Evolutionary conservation across 352 stramenopile species (phyloP), one percentile per base, ranked within the genome.

Genomic region (Phytophthora citrophthora): DNA sequence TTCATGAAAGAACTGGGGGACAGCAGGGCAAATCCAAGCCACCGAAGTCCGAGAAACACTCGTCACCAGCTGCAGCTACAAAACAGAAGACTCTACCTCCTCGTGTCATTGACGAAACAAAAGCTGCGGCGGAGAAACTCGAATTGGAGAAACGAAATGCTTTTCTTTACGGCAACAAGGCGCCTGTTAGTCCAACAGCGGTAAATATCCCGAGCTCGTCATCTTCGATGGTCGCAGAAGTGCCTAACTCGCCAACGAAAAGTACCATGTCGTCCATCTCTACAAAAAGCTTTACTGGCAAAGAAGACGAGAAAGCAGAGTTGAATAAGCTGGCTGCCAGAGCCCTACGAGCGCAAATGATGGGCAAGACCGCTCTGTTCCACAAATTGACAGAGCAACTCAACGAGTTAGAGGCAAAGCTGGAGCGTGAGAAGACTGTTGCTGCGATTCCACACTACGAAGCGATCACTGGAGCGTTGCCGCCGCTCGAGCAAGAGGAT

Each of bases 291-390:
- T 5, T 7, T 15, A 27, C 16, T 58, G 31, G 34, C 13, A 67
- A 65, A 26, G 43, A 67, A 27, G 65, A 80, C 5, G 74, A 70
- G 15, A 74, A 71, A 1, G 54, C 77, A 5, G 81, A 91, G 27
- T 58, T 96, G 3, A 96, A 96, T 67, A 94, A 93, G 51, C 59
- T 96, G 2, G 88, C 88, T 24, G 88, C 88, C 7, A 84, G 76
- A 58, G 88, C 88, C 0, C 69, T 96, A 32, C 73, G 84, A 16
- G 88, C 88, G 13, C 87, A 96, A 27, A 96, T 94, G 81, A 84
- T 89, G 74, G 88, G 88, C 39, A 93, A 96, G 38, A 84, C 72
- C 11, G 70, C 75, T 38, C 39, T 91, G 8, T 96, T 96, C 64
- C 70, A 79, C 29, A 83, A 77, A 31, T 69, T 94, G 46, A 94